Percentiles rank a stretch among this genome's conserved stretches.
Evolutionary conservation across 345 rosid genomes (phyloP).

Genomic region (Kandelia obovata): DNA sequence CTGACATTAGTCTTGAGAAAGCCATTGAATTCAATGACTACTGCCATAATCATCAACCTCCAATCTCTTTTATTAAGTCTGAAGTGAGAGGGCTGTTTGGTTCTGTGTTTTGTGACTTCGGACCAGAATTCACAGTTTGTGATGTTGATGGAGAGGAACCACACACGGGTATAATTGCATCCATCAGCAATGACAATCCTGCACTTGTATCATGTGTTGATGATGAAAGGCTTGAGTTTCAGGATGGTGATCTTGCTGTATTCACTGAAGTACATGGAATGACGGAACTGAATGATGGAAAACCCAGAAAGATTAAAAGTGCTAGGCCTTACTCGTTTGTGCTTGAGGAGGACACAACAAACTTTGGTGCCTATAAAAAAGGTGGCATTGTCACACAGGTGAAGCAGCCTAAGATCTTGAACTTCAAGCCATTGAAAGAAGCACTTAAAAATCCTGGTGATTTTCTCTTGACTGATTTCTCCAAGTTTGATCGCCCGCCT

Average conservation of each 20-base stretch:
- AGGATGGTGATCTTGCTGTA: slow-evolving; percentile 90
- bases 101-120: slow-evolving; percentile 90
- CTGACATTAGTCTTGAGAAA: slow-evolving; percentile 64
- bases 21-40: slow-evolving; percentile 82
- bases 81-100: slow-evolving; percentile 98
- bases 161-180: slow-evolving; percentile 90
- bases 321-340: slow-evolving; percentile 82
- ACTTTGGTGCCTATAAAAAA: slow-evolving; percentile 55
- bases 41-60: slow-evolving; percentile 78
- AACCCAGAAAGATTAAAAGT: slow-evolving; percentile 86
- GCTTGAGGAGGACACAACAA: slow-evolving; percentile 82
- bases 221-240: slow-evolving; percentile 96
- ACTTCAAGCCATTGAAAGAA: slow-evolving; percentile 76
- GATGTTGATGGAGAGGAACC: slow-evolving; percentile 98
- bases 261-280: slow-evolving; percentile 97
- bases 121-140: slow-evolving; percentile 78
- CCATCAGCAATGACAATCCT: slow-evolving; percentile 81
- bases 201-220: slow-evolving; percentile 91
- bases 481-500: slow-evolving; percentile 91
- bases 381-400: slow-evolving; percentile 99
- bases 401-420: slow-evolving; percentile 81
- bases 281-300: slow-evolving; percentile 92
- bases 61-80: slow-evolving; percentile 81
- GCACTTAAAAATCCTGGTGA: slow-evolving; percentile 94
- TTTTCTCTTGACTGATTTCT: slow-evolving; percentile 87